A percentile compares a stretch with the other conserved stretches of the same genome.
These are phyloP conservation scores for Naematelia encephala DNA, from an alignment of 768 basidiomycete species.

Conservation along the genomic window DNA sequence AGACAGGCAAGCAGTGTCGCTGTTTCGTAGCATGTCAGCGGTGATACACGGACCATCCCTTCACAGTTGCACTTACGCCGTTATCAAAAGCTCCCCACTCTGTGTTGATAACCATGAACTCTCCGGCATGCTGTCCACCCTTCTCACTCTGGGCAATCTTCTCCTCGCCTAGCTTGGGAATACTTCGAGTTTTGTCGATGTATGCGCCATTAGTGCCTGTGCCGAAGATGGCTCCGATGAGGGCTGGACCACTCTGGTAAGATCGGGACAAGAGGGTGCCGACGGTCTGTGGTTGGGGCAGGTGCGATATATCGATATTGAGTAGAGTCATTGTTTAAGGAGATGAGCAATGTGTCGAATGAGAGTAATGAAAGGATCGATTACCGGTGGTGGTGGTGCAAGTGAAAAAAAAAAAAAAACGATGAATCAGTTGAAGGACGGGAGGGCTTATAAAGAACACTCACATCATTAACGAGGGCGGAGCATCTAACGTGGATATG, in stretches of 20 bases:
- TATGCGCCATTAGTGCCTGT: slow-evolving; percentile 99
- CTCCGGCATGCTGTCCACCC: slow-evolving; percentile 53
- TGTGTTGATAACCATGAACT: slow-evolving; percentile 87
- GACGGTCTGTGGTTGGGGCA: slow-evolving; percentile 65
- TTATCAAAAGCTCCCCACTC: slow-evolving; percentile 99
- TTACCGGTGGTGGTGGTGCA: too few species aligned
- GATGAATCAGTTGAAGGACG: not conserved
- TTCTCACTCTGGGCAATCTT: slow-evolving; percentile 51
- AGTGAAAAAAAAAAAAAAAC: not conserved
- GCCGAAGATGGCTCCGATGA: slow-evolving; percentile 86
- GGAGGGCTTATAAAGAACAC: too few species aligned
- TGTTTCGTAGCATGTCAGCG: too few species aligned
- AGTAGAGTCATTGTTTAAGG: not conserved
- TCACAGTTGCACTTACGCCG: slow-evolving; percentile 69
- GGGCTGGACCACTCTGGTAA: slow-evolving; percentile 86
- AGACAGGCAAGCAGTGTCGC: slow-evolving; percentile 78
- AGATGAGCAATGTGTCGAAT: not conserved
- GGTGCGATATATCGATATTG: not conserved
- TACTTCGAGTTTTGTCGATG: slow-evolving; percentile 78
- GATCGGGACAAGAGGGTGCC: slow-evolving; percentile 89
- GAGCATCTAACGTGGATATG: slow-evolving; percentile 87
- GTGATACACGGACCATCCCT: too few species aligned
- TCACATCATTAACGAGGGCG: slow-evolving; percentile 89
- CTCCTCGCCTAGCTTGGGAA: slow-evolving; percentile 73
- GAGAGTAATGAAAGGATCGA: too few species aligned